Conservation (phyloP, 441 rosid species). For the Eutrema salsugineum region DNA sequence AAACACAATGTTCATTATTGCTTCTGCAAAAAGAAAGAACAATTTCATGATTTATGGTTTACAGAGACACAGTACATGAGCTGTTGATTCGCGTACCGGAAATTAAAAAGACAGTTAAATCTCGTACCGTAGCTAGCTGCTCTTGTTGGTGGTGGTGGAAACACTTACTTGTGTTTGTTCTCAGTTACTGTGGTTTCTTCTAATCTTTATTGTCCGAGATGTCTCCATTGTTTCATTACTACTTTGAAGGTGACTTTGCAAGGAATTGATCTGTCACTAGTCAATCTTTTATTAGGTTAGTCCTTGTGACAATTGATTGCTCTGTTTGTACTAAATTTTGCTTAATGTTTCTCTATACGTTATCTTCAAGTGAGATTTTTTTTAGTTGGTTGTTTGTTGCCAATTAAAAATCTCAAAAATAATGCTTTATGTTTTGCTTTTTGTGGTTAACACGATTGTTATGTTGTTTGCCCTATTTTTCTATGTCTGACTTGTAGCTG, state of each 20-base stretch:
- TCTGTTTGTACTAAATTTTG: constrained; percentile 13
- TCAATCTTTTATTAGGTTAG: not conserved
- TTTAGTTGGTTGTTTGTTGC: constrained; percentile 17
- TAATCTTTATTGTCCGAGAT: constrained; percentile 9
- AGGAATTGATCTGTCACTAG: constrained; percentile 9
- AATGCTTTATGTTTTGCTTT: constrained; percentile 11
- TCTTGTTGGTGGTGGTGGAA: constrained; percentile 15
- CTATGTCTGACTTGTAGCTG: constrained; percentile 6
- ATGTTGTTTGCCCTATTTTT: constrained; percentile 3
- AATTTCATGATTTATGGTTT: not conserved
- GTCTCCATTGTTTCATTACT: constrained; percentile 7
- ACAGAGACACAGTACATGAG: not conserved
- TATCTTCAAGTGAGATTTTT: not conserved
- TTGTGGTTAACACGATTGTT: constrained; percentile 1
- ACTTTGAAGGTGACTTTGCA: constrained; percentile 17
- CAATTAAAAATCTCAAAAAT: not conserved
- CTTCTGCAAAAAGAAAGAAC: not conserved
- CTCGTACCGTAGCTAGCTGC: not conserved
- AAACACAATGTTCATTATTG: not conserved
- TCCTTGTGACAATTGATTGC: not conserved
- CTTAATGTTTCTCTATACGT: not conserved
- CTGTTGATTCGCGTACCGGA: not conserved
- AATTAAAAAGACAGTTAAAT: not conserved
- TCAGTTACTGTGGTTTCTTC: not conserved
- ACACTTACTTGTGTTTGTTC: not conserved